Percentiles rank a stretch among this genome's conserved stretches.
Evolutionary conservation across 169 alveolate species (phyloP).

Genomic region (Plasmodium coatneyi): DNA sequence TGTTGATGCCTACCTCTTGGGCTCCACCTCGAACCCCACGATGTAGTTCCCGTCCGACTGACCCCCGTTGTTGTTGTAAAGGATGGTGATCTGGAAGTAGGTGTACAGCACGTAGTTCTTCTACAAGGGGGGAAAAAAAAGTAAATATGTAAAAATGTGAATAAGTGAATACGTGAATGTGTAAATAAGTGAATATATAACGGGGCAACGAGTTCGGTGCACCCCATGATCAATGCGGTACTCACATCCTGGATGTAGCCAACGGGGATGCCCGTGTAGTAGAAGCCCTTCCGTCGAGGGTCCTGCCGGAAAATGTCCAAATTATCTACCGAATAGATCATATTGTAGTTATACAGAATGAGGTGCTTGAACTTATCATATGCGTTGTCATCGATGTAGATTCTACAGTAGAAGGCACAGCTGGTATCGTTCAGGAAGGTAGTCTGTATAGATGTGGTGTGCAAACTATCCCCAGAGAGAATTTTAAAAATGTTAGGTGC

Average conservation of each 20-base stretch:
- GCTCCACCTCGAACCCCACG: conserved; percentile 86
- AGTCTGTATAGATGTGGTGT: conserved; percentile 33
- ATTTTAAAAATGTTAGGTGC: conserved; percentile 67
- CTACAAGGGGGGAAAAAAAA: background rate
- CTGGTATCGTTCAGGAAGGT: conserved; percentile 18
- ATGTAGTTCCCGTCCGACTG: conserved; percentile 74
- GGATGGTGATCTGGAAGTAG: conserved; percentile 73
- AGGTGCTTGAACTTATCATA: conserved; percentile 45
- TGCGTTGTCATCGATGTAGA: conserved; percentile 28
- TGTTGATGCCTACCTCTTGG: conserved; percentile 73
- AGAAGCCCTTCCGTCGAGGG: conserved; percentile 30
- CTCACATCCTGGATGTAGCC: conserved; percentile 60
- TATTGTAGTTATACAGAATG: conserved; percentile 48
- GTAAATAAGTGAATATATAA: too few relatives aligned
- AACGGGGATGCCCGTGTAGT: conserved; percentile 64
- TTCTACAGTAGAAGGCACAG: conserved; percentile 52
- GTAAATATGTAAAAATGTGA: background rate
- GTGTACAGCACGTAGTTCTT: conserved; percentile 70
- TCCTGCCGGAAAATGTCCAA: conserved; percentile 50
- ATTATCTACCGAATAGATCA: conserved; percentile 42
- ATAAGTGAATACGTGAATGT: too few relatives aligned
- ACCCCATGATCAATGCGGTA: too few relatives aligned
- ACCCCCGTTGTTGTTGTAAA: conserved; percentile 32
- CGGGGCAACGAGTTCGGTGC: too few relatives aligned
- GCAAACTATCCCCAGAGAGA: conserved; percentile 37